Conservation (phyloP, 2,329 filamentous ascomycete species). For the Sporothrix brasiliensis region DNA sequence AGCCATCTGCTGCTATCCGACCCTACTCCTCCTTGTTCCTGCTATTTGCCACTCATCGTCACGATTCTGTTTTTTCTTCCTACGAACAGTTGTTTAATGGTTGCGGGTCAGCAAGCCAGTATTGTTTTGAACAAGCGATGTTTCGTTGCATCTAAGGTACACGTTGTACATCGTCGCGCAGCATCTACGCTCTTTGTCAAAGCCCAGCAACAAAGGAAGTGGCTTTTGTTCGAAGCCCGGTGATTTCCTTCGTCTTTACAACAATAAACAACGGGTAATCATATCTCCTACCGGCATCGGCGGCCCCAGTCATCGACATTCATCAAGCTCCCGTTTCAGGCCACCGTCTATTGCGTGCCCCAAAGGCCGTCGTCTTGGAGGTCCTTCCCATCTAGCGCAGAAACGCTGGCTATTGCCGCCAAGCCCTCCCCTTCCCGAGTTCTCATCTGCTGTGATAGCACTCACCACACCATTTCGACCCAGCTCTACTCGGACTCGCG, state of each 20-base stretch:
- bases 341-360: not conserved
- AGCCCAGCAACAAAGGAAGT: not conserved
- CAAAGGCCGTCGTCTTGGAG: not conserved
- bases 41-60: not conserved
- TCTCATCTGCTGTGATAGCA: not conserved
- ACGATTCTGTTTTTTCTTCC: not conserved
- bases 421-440: not conserved
- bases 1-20: not conserved
- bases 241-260: not conserved
- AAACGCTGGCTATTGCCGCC: not conserved
- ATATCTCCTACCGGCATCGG: constrained; percentile 14
- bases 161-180: not conserved
- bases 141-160: not conserved
- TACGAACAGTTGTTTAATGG: not conserved
- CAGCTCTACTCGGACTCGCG: not conserved
- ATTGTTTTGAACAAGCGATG: not conserved
- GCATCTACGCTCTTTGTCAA: not conserved
- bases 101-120: not conserved
- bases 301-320: not conserved
- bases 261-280: not conserved
- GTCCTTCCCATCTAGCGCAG: not conserved
- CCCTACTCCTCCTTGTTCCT: not conserved
- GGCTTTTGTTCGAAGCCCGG: not conserved
- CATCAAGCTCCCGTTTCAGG: not conserved
- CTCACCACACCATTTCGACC: not conserved